A percentile compares a stretch with the other conserved stretches of the same genome.
Evolutionary conservation across 2,329 filamentous ascomycete genomes (phyloP).

Genomic region (Ceratocystiopsis sp.): DNA sequence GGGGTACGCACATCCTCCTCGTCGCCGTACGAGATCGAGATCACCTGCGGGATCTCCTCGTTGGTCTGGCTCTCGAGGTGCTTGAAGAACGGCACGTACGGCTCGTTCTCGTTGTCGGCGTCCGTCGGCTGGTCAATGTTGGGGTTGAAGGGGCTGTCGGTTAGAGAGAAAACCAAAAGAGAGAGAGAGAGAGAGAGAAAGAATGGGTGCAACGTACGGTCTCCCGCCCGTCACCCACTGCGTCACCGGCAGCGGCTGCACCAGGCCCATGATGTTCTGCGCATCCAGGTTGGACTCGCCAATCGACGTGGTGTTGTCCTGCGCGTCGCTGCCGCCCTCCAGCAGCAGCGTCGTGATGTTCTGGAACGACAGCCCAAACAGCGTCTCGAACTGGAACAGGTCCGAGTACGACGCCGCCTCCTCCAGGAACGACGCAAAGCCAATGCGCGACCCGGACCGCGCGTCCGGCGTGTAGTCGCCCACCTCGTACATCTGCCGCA

Average conservation of each 20-base stretch:
- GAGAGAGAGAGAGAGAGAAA: conserved; percentile 4
- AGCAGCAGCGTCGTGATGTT: conserved; percentile 39
- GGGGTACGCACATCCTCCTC: conserved; percentile 26
- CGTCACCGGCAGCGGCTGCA: conserved; percentile 22
- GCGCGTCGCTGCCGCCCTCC: conserved; percentile 34
- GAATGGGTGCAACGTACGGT: conserved; percentile 11
- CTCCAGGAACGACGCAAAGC: conserved; percentile 26
- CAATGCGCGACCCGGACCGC: conserved; percentile 21
- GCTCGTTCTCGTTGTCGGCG: conserved; percentile 39
- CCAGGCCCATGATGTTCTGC: conserved; percentile 40
- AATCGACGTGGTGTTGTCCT: conserved; percentile 17
- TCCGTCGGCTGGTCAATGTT: conserved; percentile 13
- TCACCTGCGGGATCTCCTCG: conserved; percentile 39
- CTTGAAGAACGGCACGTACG: conserved; percentile 46
- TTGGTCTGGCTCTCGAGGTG: conserved; percentile 39
- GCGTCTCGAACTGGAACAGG: conserved; percentile 32
- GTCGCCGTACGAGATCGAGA: conserved; percentile 56
- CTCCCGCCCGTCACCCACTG: conserved; percentile 13
- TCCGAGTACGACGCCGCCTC: conserved; percentile 31
- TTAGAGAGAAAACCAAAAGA: conserved; percentile 3
- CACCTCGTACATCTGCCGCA: conserved; percentile 31
- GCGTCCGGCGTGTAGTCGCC: conserved; percentile 18
- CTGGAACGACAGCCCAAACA: conserved; percentile 30
- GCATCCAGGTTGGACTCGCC: conserved; percentile 47
- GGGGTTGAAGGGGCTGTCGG: conserved; percentile 14